Percentiles rank a stretch among this genome's conserved stretches.
Conservation (phyloP, 495 filamentous ascomycete species). For the Neurospora sp. region DNA sequence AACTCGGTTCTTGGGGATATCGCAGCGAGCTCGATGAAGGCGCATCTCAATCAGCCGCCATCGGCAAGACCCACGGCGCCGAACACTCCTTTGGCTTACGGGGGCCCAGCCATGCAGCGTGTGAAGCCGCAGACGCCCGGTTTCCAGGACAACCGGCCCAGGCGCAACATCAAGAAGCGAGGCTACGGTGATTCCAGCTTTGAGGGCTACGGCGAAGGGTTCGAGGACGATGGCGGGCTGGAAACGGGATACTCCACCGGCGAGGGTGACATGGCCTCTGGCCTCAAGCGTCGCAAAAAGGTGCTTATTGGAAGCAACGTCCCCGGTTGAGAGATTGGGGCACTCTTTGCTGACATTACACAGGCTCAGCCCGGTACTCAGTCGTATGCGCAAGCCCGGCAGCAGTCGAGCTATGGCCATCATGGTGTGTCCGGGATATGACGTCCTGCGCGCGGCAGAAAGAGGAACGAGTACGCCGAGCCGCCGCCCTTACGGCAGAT, state of each 20-base stretch:
- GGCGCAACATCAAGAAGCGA: conserved; percentile 39
- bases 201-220: conserved; percentile 48
- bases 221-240: conserved; percentile 33
- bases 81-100: conserved; percentile 29
- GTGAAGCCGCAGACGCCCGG: conserved; percentile 17
- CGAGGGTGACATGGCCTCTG: conserved; percentile 36
- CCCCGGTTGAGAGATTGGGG: conserved; percentile 13
- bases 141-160: conserved; percentile 23
- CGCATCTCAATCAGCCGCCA: conserved; percentile 18
- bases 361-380: conserved; percentile 19
- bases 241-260: conserved; percentile 42
- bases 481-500: not conserved
- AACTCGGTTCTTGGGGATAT: conserved; percentile 43
- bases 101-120: conserved; percentile 8
- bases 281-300: conserved; percentile 47
- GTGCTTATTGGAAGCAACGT: conserved; percentile 28
- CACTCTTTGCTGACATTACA: conserved; percentile 15
- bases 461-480: conserved; percentile 2
- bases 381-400: conserved; percentile 21
- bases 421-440: conserved; percentile 26
- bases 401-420: conserved; percentile 31
- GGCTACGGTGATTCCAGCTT: conserved; percentile 45
- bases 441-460: not conserved
- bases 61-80: conserved; percentile 33
- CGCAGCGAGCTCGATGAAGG: conserved; percentile 23